These are phyloP conservation scores for Pneumocystis jirovecii DNA, from an alignment of 1,139 yeast genomes.

Conservation along the genomic window DNA sequence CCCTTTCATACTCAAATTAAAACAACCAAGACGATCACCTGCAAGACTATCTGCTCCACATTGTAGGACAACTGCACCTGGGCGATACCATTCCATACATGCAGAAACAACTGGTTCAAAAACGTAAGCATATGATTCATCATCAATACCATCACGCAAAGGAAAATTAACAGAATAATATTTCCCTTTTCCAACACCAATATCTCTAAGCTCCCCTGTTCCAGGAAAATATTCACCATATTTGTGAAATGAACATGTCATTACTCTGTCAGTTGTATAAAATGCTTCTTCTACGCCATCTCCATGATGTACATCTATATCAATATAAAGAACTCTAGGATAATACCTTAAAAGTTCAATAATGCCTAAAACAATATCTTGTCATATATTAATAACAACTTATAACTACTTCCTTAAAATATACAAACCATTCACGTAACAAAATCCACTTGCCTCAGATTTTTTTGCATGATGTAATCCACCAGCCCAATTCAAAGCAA, in stretches of 20 bases:
- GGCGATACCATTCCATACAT: constrained; percentile 86
- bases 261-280: constrained; percentile 87
- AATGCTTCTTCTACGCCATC: constrained; percentile 98
- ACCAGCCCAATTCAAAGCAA: constrained; percentile 94
- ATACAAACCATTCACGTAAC: constrained; percentile 59
- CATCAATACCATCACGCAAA: constrained; percentile 82
- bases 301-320: constrained; percentile 94
- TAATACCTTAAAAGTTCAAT: constrained; percentile 79
- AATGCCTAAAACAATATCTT: constrained; percentile 69
- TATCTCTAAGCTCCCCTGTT: constrained; percentile 79
- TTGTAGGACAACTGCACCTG: constrained; percentile 80
- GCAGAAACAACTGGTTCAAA: constrained; percentile 75
- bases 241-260: constrained; percentile 95
- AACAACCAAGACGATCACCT: constrained; percentile 83
- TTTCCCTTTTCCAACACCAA: constrained; percentile 81
- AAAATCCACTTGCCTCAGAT: constrained; percentile 89
- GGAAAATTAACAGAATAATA: constrained; percentile 81
- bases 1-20: constrained; percentile 79
- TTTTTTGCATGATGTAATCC: constrained; percentile 85
- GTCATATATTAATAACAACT: constrained; percentile 14
- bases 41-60: constrained; percentile 86
- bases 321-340: constrained; percentile 88
- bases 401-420: not conserved
- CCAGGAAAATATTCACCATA: constrained; percentile 96
- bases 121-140: constrained; percentile 67